Percentiles rank a stretch among this genome's conserved stretches.
These are phyloP conservation scores for Sclerotinia nivalis DNA, from an alignment of 2,329 filamentous ascomycete genomes.

Conservation along the genomic window DNA sequence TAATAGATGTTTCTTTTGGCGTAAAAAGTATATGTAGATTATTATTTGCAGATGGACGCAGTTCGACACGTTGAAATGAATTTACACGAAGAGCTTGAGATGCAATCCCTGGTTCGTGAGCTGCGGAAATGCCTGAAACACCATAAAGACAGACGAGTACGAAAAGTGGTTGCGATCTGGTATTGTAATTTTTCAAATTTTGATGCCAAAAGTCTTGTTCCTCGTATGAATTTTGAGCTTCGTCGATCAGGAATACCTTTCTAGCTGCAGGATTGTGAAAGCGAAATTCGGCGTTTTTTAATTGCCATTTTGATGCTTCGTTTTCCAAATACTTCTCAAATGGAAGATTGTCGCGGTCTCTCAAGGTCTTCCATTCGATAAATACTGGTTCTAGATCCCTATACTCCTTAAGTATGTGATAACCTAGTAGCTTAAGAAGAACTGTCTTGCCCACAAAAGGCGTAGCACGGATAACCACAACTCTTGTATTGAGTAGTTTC, in stretches of 20 bases:
- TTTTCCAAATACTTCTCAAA: neutral
- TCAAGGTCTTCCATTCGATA: neutral
- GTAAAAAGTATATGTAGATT: neutral
- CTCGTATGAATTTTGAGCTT: neutral
- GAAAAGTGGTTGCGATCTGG: neutral
- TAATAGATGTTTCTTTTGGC: neutral
- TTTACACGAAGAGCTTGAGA: neutral
- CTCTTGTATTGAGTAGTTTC: neutral
- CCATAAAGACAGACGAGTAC: constrained; percentile 5
- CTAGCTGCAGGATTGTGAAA: neutral
- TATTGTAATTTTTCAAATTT: neutral
- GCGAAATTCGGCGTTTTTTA: neutral
- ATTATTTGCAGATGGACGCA: neutral
- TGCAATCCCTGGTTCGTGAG: neutral
- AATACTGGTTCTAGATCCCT: constrained; percentile 1
- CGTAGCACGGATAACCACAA: neutral
- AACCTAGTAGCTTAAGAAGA: neutral
- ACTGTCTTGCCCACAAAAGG: constrained; percentile 1
- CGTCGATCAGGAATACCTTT: neutral
- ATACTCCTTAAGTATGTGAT: neutral
- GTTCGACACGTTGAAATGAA: neutral
- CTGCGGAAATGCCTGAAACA: neutral
- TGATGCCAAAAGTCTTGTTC: neutral
- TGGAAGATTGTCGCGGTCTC: neutral
- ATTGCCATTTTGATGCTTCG: neutral